Evolutionary conservation across 768 basidiomycete genomes (phyloP).

Genomic region (Jaapia argillacea): DNA sequence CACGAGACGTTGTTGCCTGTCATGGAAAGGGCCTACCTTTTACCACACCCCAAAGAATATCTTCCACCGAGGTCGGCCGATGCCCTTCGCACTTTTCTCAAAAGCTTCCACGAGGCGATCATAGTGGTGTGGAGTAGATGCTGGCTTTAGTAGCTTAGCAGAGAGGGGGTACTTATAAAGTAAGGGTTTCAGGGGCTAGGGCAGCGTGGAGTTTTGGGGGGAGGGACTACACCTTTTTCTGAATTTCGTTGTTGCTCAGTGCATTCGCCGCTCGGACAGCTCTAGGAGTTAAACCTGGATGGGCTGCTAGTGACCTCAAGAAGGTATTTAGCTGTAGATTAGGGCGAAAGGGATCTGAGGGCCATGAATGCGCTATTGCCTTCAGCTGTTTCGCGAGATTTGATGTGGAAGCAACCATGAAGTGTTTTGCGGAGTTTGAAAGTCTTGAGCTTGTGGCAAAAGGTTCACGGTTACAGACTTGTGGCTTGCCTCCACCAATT

Average conservation of each 20-base stretch:
- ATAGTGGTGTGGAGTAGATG: constrained; percentile 67
- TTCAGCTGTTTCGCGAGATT: constrained; percentile 40
- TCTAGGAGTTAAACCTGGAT: constrained; percentile 54
- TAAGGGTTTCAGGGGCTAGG: constrained; percentile 2
- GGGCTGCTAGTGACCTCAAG: constrained; percentile 51
- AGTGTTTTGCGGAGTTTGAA: background rate
- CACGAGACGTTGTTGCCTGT: no score
- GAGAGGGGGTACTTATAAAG: constrained; percentile 54
- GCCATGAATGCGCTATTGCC: constrained; percentile 53
- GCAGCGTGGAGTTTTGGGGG: background rate
- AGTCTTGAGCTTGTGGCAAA: constrained; percentile 1
- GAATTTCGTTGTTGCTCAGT: constrained; percentile 42
- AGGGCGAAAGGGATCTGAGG: constrained; percentile 65
- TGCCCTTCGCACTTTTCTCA: constrained; percentile 68
- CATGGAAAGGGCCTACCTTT: constrained; percentile 7
- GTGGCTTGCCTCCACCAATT: constrained; percentile 5
- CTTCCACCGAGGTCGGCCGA: constrained; percentile 78
- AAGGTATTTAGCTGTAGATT: constrained; percentile 64
- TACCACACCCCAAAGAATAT: constrained; percentile 72
- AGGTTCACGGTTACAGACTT: constrained; percentile 14
- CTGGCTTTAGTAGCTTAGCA: constrained; percentile 51
- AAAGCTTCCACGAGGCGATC: constrained; percentile 63
- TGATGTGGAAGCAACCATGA: constrained; percentile 15
- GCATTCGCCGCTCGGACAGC: constrained; percentile 52
- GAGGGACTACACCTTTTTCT: constrained; percentile 40